Base-by-base conservation (phyloP, 129 eudicot species). In the Escallonia herrerae region DNA sequence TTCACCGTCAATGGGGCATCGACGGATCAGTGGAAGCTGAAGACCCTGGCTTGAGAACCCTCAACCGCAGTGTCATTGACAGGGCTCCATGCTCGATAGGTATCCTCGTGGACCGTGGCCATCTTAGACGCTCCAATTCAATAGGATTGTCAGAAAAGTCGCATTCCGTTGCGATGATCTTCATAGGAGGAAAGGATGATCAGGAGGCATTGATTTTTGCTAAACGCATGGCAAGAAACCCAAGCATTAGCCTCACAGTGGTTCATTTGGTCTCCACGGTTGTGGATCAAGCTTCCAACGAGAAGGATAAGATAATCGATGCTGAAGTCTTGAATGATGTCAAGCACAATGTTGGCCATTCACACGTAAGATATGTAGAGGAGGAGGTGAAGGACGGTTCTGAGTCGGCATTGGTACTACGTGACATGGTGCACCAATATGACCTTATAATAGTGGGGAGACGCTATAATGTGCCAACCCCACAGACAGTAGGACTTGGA, bases 161-260 rank as follows among this genome's bases (percentile, higher is more conserved):
- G 39, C 56, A 44, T 59, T 44, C 38, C 5, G 68, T 76, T 2
- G 76, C 68, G 9, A 39, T 76, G 48, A 50, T 78, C 9, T 72
- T 72, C 68, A n/a, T 78, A 10, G 82, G 82, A 40, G 78, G 82
- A 7, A 37, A 43, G 0, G 82, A 78, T 51, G 82, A 78, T 59
- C 58, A 57, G 5, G 82, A 78, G 58, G 82, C 82, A 3, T 39
- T 78, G 45, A 38, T 59, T 2, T 65, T 12, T n/a, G 81, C 72
- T 0, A 65, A 71, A 51, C 67, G 81, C 0, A 65, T 70, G 58
- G 54, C 39, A 7, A 60, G 9, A 15, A 62, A 46, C 15, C 15
- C 42, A 40, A 69, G 40, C 15, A 42, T 69, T 37, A 40, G 40
- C 5, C 64, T 70, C 1, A 70, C 72, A 0, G 64, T 76, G n/a